These are phyloP conservation scores for Hericium erinaceus DNA, from an alignment of 768 basidiomycete genomes.

Conservation along the genomic window DNA sequence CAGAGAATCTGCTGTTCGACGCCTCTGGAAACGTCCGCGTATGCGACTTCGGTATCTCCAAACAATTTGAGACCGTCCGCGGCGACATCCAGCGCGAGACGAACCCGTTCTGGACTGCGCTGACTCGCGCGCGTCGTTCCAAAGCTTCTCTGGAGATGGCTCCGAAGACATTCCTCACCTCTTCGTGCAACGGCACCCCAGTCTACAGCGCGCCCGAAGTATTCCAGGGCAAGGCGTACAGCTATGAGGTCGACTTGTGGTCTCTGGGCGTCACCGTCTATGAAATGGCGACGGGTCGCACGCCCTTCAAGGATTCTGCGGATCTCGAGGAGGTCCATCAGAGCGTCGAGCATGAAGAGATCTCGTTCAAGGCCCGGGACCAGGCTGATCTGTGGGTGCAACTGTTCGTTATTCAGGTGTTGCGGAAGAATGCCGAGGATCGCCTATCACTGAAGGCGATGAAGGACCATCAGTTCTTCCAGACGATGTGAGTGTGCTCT, in stretches of 20 bases:
- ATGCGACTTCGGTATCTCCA: conserved; percentile 6
- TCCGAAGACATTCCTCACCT: too few species aligned
- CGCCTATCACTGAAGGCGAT: background rate
- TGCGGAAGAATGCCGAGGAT: background rate
- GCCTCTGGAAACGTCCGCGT: conserved; percentile 4
- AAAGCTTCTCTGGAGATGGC: too few species aligned
- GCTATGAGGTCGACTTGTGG: conserved; percentile 77
- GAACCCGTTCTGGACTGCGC: background rate
- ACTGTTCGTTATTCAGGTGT: background rate
- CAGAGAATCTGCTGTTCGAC: conserved; percentile 7
- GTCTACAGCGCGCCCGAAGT: conserved; percentile 6
- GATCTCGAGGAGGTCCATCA: background rate
- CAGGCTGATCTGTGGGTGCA: background rate
- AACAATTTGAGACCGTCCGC: background rate
- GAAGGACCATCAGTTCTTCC: background rate
- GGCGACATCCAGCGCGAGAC: background rate
- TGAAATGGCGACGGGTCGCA: conserved; percentile 50
- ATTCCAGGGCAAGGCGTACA: background rate
- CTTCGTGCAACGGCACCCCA: background rate
- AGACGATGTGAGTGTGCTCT: background rate
- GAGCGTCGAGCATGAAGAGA: background rate
- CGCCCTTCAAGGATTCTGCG: background rate
- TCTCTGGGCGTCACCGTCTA: conserved; percentile 92
- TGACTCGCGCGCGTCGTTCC: background rate
- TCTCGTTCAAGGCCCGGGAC: background rate